Percentiles rank a stretch among this genome's conserved stretches.
These are phyloP conservation scores for Crithidia sp. DNA, from an alignment of 208 protist species.

Conservation along the genomic window DNA sequence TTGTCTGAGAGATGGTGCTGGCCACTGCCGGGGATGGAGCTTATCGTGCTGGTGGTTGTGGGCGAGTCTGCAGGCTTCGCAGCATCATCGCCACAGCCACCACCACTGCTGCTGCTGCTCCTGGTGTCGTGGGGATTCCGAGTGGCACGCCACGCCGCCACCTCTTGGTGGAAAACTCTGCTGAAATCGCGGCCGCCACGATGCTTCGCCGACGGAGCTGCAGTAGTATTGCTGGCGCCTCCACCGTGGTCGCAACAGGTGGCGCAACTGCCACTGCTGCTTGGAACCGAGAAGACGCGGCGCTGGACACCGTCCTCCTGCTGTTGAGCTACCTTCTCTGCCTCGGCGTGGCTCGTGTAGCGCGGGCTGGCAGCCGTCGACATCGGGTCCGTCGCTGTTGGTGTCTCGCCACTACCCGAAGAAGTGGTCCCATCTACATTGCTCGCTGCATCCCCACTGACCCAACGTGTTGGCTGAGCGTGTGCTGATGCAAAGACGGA, in stretches of 20 bases:
- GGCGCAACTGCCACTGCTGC: background rate
- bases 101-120: background rate
- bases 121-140: background rate
- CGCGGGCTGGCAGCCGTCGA: slow-evolving; percentile 2
- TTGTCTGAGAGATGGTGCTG: background rate
- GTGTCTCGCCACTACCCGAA: background rate
- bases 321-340: slow-evolving; percentile 2
- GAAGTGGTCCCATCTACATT: background rate
- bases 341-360: slow-evolving; percentile 9
- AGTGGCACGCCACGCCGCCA: slow-evolving; percentile 8
- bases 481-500: background rate
- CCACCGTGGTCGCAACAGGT: background rate
- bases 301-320: slow-evolving; percentile 13
- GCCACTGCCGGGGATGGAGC: background rate
- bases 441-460: background rate
- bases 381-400: background rate
- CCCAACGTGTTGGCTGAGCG: background rate
- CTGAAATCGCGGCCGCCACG: slow-evolving; percentile 1
- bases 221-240: background rate
- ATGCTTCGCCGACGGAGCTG: background rate
- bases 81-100: too few species aligned
- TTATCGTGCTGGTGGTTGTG: too few species aligned
- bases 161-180: slow-evolving; percentile 6
- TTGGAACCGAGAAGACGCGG: background rate
- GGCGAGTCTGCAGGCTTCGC: too few species aligned